Conservation (phyloP, 2,329 filamentous ascomycete species). For the Fusarium nygamai region DNA sequence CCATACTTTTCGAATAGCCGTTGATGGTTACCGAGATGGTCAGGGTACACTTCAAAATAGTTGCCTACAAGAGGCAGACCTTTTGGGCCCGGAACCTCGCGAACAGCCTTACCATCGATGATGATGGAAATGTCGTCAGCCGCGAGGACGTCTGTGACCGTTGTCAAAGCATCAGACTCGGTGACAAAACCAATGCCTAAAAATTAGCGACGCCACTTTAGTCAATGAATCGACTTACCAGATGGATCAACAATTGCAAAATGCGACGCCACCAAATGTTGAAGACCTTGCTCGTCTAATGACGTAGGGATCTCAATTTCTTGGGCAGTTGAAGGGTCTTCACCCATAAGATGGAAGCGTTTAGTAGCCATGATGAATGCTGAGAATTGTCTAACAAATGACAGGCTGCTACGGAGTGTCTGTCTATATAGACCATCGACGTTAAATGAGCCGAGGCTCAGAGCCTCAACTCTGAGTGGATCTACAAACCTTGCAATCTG, state of each 20-base stretch:
- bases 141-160: conserved; percentile 49
- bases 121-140: conserved; percentile 52
- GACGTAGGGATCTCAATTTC: conserved; percentile 51
- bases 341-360: conserved; percentile 55
- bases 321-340: conserved; percentile 49
- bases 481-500: conserved; percentile 10
- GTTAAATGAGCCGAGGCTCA: conserved; percentile 8
- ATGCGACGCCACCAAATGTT: conserved; percentile 52
- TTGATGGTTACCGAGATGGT: conserved; percentile 66
- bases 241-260: conserved; percentile 56
- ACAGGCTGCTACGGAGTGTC: not conserved
- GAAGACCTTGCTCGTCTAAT: conserved; percentile 50
- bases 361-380: conserved; percentile 48
- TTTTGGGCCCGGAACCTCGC: conserved; percentile 60
- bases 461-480: conserved; percentile 9
- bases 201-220: not conserved
- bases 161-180: conserved; percentile 45
- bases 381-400: not conserved
- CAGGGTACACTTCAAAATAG: conserved; percentile 65
- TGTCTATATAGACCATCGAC: conserved; percentile 28
- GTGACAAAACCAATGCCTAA: conserved; percentile 52
- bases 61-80: conserved; percentile 62
- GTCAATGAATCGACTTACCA: conserved; percentile 39
- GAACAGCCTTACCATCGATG: conserved; percentile 60
- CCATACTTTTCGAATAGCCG: conserved; percentile 64